phyloP scores from a whole-genome alignment of 495 filamentous ascomycete genomes.

The Aspergillus cavernicola region DNA sequence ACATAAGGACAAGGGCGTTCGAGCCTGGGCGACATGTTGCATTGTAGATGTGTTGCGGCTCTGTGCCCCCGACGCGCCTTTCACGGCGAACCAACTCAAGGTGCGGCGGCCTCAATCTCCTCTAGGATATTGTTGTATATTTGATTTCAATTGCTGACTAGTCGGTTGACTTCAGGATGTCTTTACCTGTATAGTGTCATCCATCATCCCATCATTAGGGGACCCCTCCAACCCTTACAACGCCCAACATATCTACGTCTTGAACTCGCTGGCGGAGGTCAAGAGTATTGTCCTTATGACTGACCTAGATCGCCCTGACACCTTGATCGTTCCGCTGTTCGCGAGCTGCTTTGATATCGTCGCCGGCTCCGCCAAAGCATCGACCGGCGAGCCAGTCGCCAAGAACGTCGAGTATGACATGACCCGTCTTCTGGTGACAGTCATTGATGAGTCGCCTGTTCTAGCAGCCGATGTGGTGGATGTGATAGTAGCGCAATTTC shows the following conservation, averaged over 20 bases:
- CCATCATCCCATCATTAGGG: constrained; percentile 77
- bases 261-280: constrained; percentile 82
- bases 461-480: constrained; percentile 84
- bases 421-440: constrained; percentile 74
- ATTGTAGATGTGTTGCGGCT: constrained; percentile 91
- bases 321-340: constrained; percentile 76
- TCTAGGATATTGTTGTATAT: not conserved
- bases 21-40: constrained; percentile 82
- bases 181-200: constrained; percentile 81
- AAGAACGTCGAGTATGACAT: constrained; percentile 93
- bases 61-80: constrained; percentile 94
- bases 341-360: constrained; percentile 88
- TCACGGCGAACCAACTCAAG: constrained; percentile 85
- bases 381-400: constrained; percentile 71
- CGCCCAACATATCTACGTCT: constrained; percentile 82
- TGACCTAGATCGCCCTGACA: constrained; percentile 78
- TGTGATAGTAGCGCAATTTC: constrained; percentile 90
- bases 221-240: constrained; percentile 91
- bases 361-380: constrained; percentile 67
- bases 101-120: constrained; percentile 40
- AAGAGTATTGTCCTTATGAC: constrained; percentile 92
- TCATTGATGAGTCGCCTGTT: constrained; percentile 83
- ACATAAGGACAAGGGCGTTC: constrained; percentile 91
- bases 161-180: constrained; percentile 62
- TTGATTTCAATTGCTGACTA: not conserved